Conservation (phyloP, 768 basidiomycete species). For the Coprinellus micaceus region DNA sequence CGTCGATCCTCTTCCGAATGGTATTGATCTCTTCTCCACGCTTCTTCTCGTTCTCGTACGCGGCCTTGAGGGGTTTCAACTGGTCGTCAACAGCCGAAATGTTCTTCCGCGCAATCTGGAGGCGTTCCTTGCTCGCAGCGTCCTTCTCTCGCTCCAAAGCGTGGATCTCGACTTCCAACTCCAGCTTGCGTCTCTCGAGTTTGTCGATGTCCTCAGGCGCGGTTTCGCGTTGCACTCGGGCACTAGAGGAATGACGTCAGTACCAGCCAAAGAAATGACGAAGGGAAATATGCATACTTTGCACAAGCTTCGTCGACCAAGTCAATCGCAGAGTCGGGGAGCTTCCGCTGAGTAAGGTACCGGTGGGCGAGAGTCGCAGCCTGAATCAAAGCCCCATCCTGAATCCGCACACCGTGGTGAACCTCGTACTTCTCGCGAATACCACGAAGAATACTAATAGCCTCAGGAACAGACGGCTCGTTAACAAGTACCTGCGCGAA, state of each 20-base stretch:
- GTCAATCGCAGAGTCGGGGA: constrained; percentile 89
- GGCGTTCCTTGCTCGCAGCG: constrained; percentile 77
- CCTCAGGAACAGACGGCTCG: constrained; percentile 84
- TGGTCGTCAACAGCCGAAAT: constrained; percentile 84
- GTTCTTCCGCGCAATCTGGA: constrained; percentile 67
- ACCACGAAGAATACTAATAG: constrained; percentile 91
- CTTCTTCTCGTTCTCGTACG: constrained; percentile 84
- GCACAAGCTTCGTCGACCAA: constrained; percentile 90
- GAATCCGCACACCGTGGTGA: constrained; percentile 85
- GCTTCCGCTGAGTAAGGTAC: constrained; percentile 76
- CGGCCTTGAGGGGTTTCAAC: constrained; percentile 75
- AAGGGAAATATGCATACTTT: constrained; percentile 43
- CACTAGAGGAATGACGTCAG: constrained; percentile 37
- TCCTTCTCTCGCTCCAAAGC: constrained; percentile 94
- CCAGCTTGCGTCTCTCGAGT: constrained; percentile 82
- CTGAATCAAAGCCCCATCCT: constrained; percentile 82
- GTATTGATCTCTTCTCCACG: constrained; percentile 76
- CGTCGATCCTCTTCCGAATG: constrained; percentile 80
- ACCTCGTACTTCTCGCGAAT: constrained; percentile 94
- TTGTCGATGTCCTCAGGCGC: constrained; percentile 92
- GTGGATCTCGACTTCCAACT: constrained; percentile 92
- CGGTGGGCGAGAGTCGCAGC: constrained; percentile 92
- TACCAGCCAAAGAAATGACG: neutral
- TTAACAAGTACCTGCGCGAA: constrained; percentile 93
- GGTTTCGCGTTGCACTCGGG: constrained; percentile 91